Base-by-base conservation (phyloP, 2,329 filamentous ascomycete genomes). In the Alternaria panax region DNA sequence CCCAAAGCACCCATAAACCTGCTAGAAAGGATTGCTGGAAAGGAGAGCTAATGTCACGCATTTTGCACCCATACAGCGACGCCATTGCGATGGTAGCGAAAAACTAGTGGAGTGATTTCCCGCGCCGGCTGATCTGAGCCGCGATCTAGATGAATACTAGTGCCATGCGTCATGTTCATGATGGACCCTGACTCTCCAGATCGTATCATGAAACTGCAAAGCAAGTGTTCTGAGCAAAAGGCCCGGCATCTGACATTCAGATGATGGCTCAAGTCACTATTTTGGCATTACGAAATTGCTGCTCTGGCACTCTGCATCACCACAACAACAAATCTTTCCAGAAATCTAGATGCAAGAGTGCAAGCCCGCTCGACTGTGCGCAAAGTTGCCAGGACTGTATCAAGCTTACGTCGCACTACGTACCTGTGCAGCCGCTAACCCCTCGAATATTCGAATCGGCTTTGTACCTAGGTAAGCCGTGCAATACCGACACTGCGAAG, bases 1-100 rank as follows among this genome's bases (percentile, higher is more conserved):
- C 9, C 27, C 27, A 32, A 32, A 14, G 16, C 18, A 2, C 18
- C 11, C 11, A 22, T 20, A 32, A 47, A 16, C 43, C 2, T 22
- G 27, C 6, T 36, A 36, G 32, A n/a, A 36, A 36, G 7, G 30
- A 34, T 34, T 34, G 30, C 43, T 46, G 28, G 43, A 47, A 32
- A 32, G 27, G 43, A 32, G 43, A 47, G 43, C 43, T 47, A 32
- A 22, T 47, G 5, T 32, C n/a, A 47, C 7, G 20, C 43, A 12
- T 32, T 47, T 47, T 32, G 43, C 28, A 47, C 27, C 43, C 43
- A 22, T 47, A 47, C 43, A 47, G 14, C 43, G 43, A 32, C 43
- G 43, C 43, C 43, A 47, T 32, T 28, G 43, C 7, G n/a, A 32
- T 32, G 43, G 27, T 47, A 47, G 27, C 43, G 43, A 47, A 47